phyloP scores from a whole-genome alignment of 2,329 filamentous ascomycete species.

The Colletotrichum lupini region DNA sequence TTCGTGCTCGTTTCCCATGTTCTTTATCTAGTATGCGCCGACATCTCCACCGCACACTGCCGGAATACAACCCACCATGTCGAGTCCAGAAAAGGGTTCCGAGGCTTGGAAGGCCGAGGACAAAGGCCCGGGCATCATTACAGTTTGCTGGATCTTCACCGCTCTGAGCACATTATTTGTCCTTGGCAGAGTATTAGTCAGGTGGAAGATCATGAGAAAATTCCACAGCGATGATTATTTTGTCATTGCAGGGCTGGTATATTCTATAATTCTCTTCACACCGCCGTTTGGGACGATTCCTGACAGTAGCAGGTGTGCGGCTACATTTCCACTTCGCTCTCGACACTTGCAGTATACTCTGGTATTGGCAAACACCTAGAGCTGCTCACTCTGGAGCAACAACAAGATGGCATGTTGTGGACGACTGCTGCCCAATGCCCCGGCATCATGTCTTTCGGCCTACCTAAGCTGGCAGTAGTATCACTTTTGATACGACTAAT shows the following conservation, averaged over 20 bases:
- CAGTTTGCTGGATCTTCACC: conserved; percentile 44
- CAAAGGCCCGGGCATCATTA: conserved; percentile 47
- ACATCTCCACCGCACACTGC: not conserved
- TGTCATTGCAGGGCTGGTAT: conserved; percentile 46
- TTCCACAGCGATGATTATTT: conserved; percentile 51
- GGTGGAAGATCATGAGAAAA: conserved; percentile 43
- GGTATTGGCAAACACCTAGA: conserved; percentile 53
- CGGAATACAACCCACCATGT: not conserved
- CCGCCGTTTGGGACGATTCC: not conserved
- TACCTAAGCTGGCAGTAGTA: conserved; percentile 56
- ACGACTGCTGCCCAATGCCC: conserved; percentile 50
- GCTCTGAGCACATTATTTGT: conserved; percentile 43
- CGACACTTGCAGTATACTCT: conserved; percentile 46
- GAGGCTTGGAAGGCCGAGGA: conserved; percentile 23
- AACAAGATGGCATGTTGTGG: conserved; percentile 46
- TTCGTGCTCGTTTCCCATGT: not conserved
- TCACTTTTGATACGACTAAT: conserved; percentile 50
- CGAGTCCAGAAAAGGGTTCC: not conserved
- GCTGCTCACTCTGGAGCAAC: conserved; percentile 43
- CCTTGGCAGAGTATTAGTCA: conserved; percentile 43
- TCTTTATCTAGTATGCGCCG: not conserved
- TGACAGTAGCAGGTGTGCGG: conserved; percentile 1
- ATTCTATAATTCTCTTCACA: not conserved
- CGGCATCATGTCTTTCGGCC: conserved; percentile 50
- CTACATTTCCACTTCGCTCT: conserved; percentile 44